Evolutionary conservation across 768 basidiomycete genomes (phyloP), one percentile per base, ranked within the genome.

Genomic region (Crepidotus variabilis): DNA sequence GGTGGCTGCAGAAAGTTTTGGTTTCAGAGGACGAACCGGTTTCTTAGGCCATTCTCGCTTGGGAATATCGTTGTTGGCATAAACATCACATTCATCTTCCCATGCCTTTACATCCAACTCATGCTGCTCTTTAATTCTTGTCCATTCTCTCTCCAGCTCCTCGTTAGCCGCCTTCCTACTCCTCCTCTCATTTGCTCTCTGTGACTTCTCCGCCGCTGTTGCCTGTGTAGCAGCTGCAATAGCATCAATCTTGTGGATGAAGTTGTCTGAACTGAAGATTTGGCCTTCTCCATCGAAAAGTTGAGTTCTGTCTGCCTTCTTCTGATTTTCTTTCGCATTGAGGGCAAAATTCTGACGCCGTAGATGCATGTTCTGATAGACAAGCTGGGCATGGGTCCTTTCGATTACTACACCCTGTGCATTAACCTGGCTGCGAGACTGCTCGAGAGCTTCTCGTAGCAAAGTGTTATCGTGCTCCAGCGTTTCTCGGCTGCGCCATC

Each of bases 361-460:
- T 7, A 60, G 58, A 46, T 62, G 60, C 14, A 63, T 43, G 36
- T 63, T 57, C 45, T 63, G 64, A 20, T 61, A 18, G 2, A 66
- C 55, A 8, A 66, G 48, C 35, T 61, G 60, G 11, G 60, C 65
- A 60, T 66, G n/a, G n/a, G n/a, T n/a, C n/a, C n/a, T n/a, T n/a
- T n/a, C n/a, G n/a, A n/a, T n/a, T n/a, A n/a, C n/a, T n/a, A n/a
- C n/a, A n/a, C n/a, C n/a, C n/a, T n/a, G 32, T 6, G 33, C 34
- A 8, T 11, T 22, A 7, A 33, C 16, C 22, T 52, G 51, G 20
- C 52, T 52, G 18, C 48, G 51, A 16, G 59, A 62, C 18, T 46
- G 20, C 47, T 51, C 23, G 52, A 55, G 51, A 33, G 52, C 39
- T 14, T 48, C 36, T 36, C 20, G 49, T n/a, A 50, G n/a, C 21